Conservation (phyloP, 2,329 filamentous ascomycete species). For the Venturiaceae sp. region DNA sequence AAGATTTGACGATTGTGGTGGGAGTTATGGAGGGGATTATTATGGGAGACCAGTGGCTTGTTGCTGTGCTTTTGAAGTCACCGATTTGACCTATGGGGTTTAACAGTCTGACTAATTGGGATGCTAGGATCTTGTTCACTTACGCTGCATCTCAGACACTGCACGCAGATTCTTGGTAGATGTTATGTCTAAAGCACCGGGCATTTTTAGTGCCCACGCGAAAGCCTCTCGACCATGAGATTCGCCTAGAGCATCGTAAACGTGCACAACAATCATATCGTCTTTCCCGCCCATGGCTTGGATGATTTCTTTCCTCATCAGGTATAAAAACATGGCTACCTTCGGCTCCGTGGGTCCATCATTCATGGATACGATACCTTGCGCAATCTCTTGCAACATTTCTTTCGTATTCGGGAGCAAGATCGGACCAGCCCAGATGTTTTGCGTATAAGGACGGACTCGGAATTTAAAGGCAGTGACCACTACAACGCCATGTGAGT, state of each 20-base stretch:
- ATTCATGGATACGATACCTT: conserved; percentile 3
- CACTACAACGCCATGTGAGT: conserved; percentile 9
- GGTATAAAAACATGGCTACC: conserved; percentile 5
- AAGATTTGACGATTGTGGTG: neutral
- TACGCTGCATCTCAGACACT: conserved; percentile 4
- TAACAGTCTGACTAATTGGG: neutral
- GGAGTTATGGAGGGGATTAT: neutral
- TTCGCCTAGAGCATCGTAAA: conserved; percentile 6
- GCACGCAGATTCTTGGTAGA: neutral
- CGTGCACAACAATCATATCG: conserved; percentile 8
- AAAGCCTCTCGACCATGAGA: conserved; percentile 2
- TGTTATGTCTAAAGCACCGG: conserved; percentile 4
- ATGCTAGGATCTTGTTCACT: neutral
- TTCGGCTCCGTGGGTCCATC: neutral
- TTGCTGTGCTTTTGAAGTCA: neutral
- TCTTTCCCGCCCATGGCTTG: conserved; percentile 7
- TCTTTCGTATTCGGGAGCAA: neutral
- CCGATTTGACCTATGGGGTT: neutral
- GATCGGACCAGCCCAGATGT: conserved; percentile 12
- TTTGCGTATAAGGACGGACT: conserved; percentile 17
- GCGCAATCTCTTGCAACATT: neutral
- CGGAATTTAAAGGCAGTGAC: conserved; percentile 18
- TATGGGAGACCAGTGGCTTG: conserved; percentile 1
- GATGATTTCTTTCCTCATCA: conserved; percentile 2
- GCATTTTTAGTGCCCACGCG: conserved; percentile 1